These are phyloP conservation scores for Pleurotus tuber-regium DNA, from an alignment of 768 basidiomycete species.

Conservation along the genomic window DNA sequence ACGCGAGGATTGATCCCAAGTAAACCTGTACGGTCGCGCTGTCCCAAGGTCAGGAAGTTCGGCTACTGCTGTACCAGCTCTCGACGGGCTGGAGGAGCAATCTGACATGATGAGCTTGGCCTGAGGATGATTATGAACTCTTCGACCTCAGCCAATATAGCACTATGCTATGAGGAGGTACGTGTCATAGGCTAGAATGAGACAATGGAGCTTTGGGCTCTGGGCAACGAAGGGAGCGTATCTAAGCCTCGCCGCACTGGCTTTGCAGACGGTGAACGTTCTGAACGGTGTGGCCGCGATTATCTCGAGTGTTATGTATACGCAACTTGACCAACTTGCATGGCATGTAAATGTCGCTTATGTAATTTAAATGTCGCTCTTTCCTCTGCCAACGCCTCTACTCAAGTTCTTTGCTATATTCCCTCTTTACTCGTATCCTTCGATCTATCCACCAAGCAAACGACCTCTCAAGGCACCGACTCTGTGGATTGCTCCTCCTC, in stretches of 20 bases:
- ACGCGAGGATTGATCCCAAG: slow-evolving; percentile 63
- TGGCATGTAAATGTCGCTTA: neutral
- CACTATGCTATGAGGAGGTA: neutral
- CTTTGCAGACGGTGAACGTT: too few relatives aligned
- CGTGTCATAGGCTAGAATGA: slow-evolving; percentile 1
- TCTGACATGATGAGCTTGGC: slow-evolving; percentile 39
- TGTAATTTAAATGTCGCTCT: slow-evolving; percentile 2
- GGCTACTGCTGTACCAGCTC: slow-evolving; percentile 54
- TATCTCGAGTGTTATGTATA: too few relatives aligned
- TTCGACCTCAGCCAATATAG: neutral
- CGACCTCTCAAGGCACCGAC: slow-evolving; percentile 33
- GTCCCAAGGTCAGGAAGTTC: slow-evolving; percentile 38
- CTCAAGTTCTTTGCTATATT: slow-evolving; percentile 56
- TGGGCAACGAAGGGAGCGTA: too few relatives aligned
- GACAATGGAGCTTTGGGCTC: too few relatives aligned
- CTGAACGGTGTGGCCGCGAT: too few relatives aligned
- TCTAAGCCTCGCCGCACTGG: too few relatives aligned
- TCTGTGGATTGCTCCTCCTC: slow-evolving; percentile 66
- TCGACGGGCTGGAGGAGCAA: slow-evolving; percentile 50
- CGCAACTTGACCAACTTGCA: too few relatives aligned
- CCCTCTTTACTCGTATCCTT: slow-evolving; percentile 54
- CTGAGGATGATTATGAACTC: neutral
- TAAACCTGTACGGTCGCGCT: slow-evolving; percentile 68
- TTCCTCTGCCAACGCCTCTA: slow-evolving; percentile 36
- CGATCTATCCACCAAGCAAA: slow-evolving; percentile 29